Evolutionary conservation across 257 asterid genomes (phyloP), one percentile per base, ranked within the genome.

Genomic region (Catharanthus roseus): DNA sequence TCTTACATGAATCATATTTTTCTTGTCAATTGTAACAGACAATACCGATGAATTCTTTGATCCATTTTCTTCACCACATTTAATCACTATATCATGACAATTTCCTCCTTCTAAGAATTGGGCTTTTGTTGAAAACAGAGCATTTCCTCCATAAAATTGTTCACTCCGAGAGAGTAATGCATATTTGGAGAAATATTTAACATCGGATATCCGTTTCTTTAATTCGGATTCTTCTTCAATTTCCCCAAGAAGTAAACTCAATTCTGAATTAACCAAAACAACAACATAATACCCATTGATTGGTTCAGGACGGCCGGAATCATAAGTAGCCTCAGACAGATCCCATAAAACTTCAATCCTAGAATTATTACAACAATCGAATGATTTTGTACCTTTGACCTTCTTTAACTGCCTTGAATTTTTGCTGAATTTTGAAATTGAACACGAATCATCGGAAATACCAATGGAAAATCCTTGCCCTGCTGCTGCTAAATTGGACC

Each of bases 331-430:
- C 4, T 74, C 72, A 3, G 82, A 79, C 8, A 90, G 83, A 84
- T 90, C 98, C 98, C 98, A 93, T 4, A 77, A 44, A 10, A 89
- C 81, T 45, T 86, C 87, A 11, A 86, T 42, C 49, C 21, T 79
- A 70, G 76, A 75, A 31, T 77, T 31, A 61, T 77, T 31, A 61
- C 74, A 68, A 10, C 77, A 83, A 7, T 85, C 85, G 74, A 80
- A 78, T 12, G 51, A 1, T 74, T 78, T 82, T 0, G 80, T 44
- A 23, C 97, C 97, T 67, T 77, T 73, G 18, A 61, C 72, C 67
- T 79, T 76, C 42, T 65, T 61, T 26, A 75, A 50, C 12, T 71
- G 54, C 56, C 73, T 74, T n/a, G 78, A 82, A 24, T 65, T 80
- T 31, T 74, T 77, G 51, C 66, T 74, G 74, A 81, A 68, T 65